A percentile compares a stretch with the other conserved stretches of the same genome.
Evolutionary conservation across 257 asterid species (phyloP).

Genomic region (Catharanthus roseus): DNA sequence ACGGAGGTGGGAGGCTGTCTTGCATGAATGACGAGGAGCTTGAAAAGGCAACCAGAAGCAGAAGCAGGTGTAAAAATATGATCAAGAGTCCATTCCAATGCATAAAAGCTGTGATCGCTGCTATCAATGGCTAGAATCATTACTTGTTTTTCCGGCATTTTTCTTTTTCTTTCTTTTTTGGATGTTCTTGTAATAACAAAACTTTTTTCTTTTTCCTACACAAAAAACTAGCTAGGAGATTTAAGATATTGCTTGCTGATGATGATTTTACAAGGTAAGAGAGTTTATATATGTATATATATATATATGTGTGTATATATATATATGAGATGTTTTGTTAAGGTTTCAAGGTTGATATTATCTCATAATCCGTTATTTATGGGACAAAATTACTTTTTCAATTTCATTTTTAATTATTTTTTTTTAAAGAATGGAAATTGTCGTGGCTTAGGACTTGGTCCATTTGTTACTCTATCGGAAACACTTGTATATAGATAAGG

Average conservation of each 20-base stretch:
- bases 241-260: background rate
- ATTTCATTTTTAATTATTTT: background rate
- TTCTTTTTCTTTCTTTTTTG: no score
- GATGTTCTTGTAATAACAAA: background rate
- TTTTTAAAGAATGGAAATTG: background rate
- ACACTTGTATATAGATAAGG: no score
- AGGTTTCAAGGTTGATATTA: background rate
- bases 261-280: background rate
- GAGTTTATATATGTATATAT: no score
- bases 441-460: background rate
- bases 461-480: background rate
- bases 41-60: slow-evolving; percentile 18
- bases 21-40: slow-evolving; percentile 30
- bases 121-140: slow-evolving; percentile 35
- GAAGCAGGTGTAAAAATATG: slow-evolving; percentile 20
- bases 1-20: slow-evolving; percentile 24
- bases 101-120: slow-evolving; percentile 40
- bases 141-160: slow-evolving; percentile 22
- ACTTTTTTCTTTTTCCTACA: background rate
- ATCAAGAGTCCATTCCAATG: slow-evolving; percentile 35
- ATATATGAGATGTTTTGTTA: background rate
- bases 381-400: background rate
- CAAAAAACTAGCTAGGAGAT: background rate
- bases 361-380: background rate
- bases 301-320: no score